Conservation (phyloP, 2,329 filamentous ascomycete species). For the Sclerotinia glacialis region DNA sequence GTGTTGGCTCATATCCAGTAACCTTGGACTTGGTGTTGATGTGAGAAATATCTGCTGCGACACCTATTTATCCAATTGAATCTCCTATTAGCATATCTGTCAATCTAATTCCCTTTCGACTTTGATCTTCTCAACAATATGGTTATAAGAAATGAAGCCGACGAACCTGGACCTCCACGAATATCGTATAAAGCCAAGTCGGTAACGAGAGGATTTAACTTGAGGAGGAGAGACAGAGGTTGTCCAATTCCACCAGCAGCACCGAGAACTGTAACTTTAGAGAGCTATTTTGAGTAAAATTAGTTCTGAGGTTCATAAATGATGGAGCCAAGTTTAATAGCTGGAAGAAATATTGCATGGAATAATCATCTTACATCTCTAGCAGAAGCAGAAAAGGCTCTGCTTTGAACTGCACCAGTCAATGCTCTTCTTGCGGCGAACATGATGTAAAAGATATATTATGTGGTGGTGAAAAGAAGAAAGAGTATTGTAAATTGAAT, state of each 20-base stretch:
- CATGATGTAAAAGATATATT: slow-evolving; percentile 50
- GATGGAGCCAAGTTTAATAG: slow-evolving; percentile 22
- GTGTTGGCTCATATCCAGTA: slow-evolving; percentile 80
- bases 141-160: background rate
- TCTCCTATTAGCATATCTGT: background rate
- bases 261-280: slow-evolving; percentile 97
- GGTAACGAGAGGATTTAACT: slow-evolving; percentile 81
- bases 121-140: background rate
- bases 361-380: slow-evolving; percentile 58
- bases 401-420: slow-evolving; percentile 61
- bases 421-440: slow-evolving; percentile 65
- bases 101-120: background rate
- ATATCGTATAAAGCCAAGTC: slow-evolving; percentile 99
- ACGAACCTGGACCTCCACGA: slow-evolving; percentile 23
- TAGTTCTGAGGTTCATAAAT: slow-evolving; percentile 25
- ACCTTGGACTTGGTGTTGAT: slow-evolving; percentile 90
- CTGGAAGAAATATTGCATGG: slow-evolving; percentile 20
- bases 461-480: slow-evolving; percentile 19
- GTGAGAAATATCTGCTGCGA: slow-evolving; percentile 93
- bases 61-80: slow-evolving; percentile 68
- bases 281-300: slow-evolving; percentile 59
- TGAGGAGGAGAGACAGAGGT: slow-evolving; percentile 95
- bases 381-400: slow-evolving; percentile 78
- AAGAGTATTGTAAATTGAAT: slow-evolving; percentile 24
- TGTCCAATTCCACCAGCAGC: slow-evolving; percentile 95